Base-by-base conservation (phyloP, 2,329 filamentous ascomycete species). In the Fusarium camptoceras region DNA sequence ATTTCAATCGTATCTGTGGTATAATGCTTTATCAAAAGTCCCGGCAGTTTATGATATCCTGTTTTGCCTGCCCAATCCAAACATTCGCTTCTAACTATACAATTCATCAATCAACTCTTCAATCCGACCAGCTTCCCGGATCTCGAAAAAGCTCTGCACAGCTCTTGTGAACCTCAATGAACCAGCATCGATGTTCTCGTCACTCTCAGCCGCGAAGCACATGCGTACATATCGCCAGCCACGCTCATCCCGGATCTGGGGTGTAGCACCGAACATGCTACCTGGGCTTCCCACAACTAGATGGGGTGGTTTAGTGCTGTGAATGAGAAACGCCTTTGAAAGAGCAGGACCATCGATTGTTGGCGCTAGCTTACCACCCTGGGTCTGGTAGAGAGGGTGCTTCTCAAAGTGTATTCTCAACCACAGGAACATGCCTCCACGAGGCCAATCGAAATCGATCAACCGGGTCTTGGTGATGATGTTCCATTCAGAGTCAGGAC, bases 381-480 rank as follows among this genome's bases (percentile, higher is more conserved):
- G 68, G 5, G 78, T 78, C 55, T 78, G 75, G 77, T 84, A 90
- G 16, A 97, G 84, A 15, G 93, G 93, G 76, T 97, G 94, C 3
- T 84, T 83, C 57, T 91, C 87, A 73, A 94, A 91, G 76, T 89
- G 85, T 65, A 96, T 81, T 59, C 88, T 86, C 6, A 97, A 75
- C 94, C 94, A 98, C 59, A 97, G 81, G 79, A 97, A 98, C 94
- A 98, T 98, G 76, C 94, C 94, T 37, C 91, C 94, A 28, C 92
- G 88, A 2, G 94, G 94, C 86, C 92, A 94, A 72, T 87, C 81
- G 76, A 97, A 97, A 47, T 90, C 88, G 79, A 91, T 92, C 71
- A 97, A 86, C 64, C 86, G 85, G 2, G 88, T 91, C 81, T 92
- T 94, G 75, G 90, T 89, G 48, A 97, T 86, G 63, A 94, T 86